Percentiles rank a stretch among this genome's conserved stretches.
These are phyloP conservation scores for Avicennia marina DNA, from an alignment of 257 asterid species.

Conservation along the genomic window DNA sequence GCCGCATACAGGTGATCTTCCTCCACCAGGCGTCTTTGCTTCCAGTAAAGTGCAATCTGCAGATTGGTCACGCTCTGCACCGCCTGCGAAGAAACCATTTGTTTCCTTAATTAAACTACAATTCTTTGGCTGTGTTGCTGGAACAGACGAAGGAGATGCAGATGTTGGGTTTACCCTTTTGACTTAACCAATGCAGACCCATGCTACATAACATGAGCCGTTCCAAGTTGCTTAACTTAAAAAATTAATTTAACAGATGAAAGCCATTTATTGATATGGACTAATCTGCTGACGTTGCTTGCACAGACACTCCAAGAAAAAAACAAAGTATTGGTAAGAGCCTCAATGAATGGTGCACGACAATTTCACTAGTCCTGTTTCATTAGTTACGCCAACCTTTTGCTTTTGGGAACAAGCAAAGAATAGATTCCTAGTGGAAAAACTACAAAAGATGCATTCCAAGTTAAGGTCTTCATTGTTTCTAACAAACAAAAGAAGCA, in stretches of 20 bases:
- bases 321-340: not conserved
- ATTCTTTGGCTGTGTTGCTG: not conserved
- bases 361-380: too few species aligned
- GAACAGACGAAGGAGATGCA: not conserved
- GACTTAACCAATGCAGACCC: too few species aligned
- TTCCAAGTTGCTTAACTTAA: not conserved
- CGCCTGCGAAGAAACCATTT: slow-evolving; percentile 10
- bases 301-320: not conserved
- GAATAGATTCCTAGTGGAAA: too few species aligned
- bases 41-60: slow-evolving; percentile 56
- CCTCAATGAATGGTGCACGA: not conserved
- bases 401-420: too few species aligned
- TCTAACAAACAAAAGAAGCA: too few species aligned
- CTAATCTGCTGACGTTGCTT: slow-evolving; percentile 11
- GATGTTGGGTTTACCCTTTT: too few species aligned
- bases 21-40: slow-evolving; percentile 39
- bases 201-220: too few species aligned
- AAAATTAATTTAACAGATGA: not conserved
- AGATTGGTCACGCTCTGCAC: slow-evolving; percentile 38
- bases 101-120: not conserved
- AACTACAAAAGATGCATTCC: too few species aligned
- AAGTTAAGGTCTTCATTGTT: too few species aligned
- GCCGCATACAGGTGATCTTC: slow-evolving; percentile 63
- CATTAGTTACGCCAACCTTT: too few species aligned
- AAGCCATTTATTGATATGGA: not conserved